phyloP scores from a whole-genome alignment of 78 protist species.

The Corallochytrium limacisporum region DNA sequence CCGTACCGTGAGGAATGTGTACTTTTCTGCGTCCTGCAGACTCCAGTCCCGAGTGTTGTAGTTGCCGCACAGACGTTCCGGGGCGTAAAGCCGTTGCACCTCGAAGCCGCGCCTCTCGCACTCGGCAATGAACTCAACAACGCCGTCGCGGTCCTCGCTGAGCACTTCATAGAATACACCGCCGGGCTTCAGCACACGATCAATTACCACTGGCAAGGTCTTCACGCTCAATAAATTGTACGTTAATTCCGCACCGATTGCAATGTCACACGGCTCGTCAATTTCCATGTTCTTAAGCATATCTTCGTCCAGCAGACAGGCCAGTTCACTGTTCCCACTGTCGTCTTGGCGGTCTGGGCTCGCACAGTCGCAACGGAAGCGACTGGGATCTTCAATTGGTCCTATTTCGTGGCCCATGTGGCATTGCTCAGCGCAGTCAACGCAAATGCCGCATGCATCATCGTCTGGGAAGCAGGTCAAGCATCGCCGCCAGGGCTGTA shows the following conservation, averaged over 20 bases:
- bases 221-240: slow-evolving; percentile 42
- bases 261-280: slow-evolving; percentile 27
- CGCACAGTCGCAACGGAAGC: slow-evolving; percentile 10
- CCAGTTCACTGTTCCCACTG: background rate
- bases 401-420: background rate
- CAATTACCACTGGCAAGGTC: slow-evolving; percentile 27
- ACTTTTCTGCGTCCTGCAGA: too few species aligned
- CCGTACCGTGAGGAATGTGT: too few species aligned
- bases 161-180: slow-evolving; percentile 60
- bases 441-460: background rate
- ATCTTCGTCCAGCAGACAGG: background rate
- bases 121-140: too few species aligned
- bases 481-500: background rate
- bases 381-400: background rate
- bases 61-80: too few species aligned
- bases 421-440: background rate
- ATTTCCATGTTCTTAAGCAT: background rate
- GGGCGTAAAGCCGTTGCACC: too few species aligned
- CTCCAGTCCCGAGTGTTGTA: too few species aligned
- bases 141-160: slow-evolving; percentile 60
- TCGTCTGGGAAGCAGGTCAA: background rate
- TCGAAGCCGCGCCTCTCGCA: too few species aligned
- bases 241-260: slow-evolving; percentile 56
- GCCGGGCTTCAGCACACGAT: slow-evolving; percentile 18
- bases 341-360: background rate